These are phyloP conservation scores for Murraya koenigii DNA, from an alignment of 345 rosid species.

Conservation along the genomic window DNA sequence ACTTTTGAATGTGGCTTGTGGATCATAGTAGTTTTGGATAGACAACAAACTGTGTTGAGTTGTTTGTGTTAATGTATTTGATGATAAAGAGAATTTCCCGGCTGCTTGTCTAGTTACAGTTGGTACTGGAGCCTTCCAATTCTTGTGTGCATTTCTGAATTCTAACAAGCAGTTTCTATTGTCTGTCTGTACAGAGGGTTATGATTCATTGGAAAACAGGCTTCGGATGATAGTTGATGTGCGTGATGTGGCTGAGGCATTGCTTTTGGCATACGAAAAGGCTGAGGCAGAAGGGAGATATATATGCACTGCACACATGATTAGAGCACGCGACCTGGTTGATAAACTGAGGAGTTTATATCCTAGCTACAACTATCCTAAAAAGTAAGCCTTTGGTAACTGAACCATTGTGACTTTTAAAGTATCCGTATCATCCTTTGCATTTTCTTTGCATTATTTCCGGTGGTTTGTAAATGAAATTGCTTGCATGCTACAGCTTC, in stretches of 20 bases:
- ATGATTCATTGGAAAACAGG: constrained; percentile 36
- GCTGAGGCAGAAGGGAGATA: constrained; percentile 53
- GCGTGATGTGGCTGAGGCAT: constrained; percentile 33
- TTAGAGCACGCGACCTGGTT: constrained; percentile 26
- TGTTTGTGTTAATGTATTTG: neutral
- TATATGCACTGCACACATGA: constrained; percentile 35
- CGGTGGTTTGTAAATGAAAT: neutral
- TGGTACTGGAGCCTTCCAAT: neutral
- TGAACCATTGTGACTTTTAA: neutral
- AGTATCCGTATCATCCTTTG: neutral
- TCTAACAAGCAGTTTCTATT: neutral
- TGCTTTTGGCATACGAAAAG: constrained; percentile 56
- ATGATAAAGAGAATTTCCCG: neutral
- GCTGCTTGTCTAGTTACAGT: neutral
- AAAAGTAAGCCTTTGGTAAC: constrained; percentile 30
- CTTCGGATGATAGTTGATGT: constrained; percentile 29
- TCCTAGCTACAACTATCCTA: constrained; percentile 56
- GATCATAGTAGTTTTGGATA: neutral
- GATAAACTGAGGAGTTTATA: constrained; percentile 50
- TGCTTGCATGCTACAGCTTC: neutral
- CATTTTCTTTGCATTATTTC: neutral
- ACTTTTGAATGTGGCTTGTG: neutral
- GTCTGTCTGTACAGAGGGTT: constrained; percentile 32
- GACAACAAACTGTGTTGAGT: neutral
- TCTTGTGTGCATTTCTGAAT: neutral